phyloP scores from a whole-genome alignment of 2,329 filamentous ascomycete species.

The Biscogniauxia sp. region DNA sequence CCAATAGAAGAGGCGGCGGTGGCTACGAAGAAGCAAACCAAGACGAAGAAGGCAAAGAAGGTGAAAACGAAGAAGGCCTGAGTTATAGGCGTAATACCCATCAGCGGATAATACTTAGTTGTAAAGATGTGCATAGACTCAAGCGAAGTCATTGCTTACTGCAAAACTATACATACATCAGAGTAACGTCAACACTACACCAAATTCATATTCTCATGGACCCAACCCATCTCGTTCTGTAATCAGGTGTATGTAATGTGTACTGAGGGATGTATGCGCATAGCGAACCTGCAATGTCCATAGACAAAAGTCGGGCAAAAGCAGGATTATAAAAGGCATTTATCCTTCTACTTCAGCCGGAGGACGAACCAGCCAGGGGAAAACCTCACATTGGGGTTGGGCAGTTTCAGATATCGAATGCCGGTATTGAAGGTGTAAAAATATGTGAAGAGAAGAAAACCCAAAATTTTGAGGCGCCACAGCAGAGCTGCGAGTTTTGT shows the following conservation, averaged over 20 bases:
- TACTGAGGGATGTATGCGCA: conserved; percentile 52
- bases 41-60: conserved; percentile 36
- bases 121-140: background rate
- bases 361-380: conserved; percentile 43
- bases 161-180: background rate
- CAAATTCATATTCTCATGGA: background rate
- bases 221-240: background rate
- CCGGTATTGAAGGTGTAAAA: conserved; percentile 43
- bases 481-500: conserved; percentile 10
- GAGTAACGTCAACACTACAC: background rate
- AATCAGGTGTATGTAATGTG: background rate
- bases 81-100: background rate
- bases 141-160: background rate
- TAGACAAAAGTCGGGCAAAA: conserved; percentile 40
- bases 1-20: conserved; percentile 24
- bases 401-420: conserved; percentile 33
- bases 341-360: conserved; percentile 53
- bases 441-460: conserved; percentile 43
- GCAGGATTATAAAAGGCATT: conserved; percentile 61
- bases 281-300: conserved; percentile 60
- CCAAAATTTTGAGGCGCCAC: conserved; percentile 22
- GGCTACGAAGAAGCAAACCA: conserved; percentile 26
- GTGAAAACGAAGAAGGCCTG: conserved; percentile 33
- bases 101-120: background rate
- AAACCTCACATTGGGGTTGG: conserved; percentile 23